A percentile compares a stretch with the other conserved stretches of the same genome.
phyloP scores from a whole-genome alignment of 805 yeast species.

The Wickerhamomyces bisporus region DNA sequence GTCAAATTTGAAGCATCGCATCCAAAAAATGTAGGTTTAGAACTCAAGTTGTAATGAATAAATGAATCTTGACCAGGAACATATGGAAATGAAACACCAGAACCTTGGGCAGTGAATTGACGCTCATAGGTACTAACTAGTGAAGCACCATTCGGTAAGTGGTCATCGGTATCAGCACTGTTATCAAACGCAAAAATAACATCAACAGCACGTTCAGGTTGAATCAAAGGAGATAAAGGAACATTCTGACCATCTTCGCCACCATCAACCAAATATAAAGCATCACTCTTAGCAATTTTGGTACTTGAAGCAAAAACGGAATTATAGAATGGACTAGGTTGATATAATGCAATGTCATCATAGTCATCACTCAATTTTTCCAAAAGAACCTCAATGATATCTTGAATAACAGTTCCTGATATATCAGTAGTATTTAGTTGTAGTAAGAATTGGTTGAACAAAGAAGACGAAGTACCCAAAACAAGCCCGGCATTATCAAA shows the following conservation, averaged over 20 bases:
- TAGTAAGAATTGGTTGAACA: slow-evolving; percentile 65
- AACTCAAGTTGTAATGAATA: slow-evolving; percentile 52
- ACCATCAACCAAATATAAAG: slow-evolving; percentile 61
- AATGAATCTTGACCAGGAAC: slow-evolving; percentile 70
- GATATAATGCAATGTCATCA: slow-evolving; percentile 61
- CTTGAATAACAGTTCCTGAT: slow-evolving; percentile 36
- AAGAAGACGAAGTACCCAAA: slow-evolving; percentile 76
- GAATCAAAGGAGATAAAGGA: slow-evolving; percentile 58
- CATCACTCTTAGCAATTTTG: slow-evolving; percentile 33
- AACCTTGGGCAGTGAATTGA: slow-evolving; percentile 46
- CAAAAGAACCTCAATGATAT: slow-evolving; percentile 40
- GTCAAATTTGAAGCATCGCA: slow-evolving; percentile 67
- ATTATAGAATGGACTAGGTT: slow-evolving; percentile 66
- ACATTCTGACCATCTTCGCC: slow-evolving; percentile 63
- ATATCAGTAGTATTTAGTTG: slow-evolving; percentile 49
- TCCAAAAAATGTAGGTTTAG: slow-evolving; percentile 78
- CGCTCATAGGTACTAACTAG: slow-evolving; percentile 51
- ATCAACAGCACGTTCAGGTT: slow-evolving; percentile 54
- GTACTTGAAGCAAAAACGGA: slow-evolving; percentile 32
- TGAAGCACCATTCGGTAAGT: slow-evolving; percentile 68
- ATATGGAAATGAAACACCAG: slow-evolving; percentile 67
- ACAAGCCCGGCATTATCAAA: slow-evolving; percentile 79
- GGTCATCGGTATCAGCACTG: slow-evolving; percentile 55
- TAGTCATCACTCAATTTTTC: slow-evolving; percentile 41
- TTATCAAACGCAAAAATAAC: slow-evolving; percentile 60